These are phyloP conservation scores for Peniophora sp. DNA, from an alignment of 1,284 basidiomycete species.

Conservation along the genomic window DNA sequence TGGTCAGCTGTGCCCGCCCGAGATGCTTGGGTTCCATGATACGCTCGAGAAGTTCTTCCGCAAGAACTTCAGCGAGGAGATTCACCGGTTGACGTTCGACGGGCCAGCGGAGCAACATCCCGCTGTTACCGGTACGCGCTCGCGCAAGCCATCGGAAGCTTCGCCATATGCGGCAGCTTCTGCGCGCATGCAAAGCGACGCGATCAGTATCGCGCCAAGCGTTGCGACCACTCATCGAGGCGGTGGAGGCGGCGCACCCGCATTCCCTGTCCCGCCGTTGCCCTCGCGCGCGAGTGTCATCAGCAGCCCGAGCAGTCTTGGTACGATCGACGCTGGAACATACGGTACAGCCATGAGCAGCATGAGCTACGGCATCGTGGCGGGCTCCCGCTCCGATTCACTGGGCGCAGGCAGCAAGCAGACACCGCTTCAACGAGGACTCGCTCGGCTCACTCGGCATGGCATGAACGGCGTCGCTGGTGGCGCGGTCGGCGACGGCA, in stretches of 20 bases:
- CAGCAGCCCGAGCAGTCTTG: conserved; percentile 6
- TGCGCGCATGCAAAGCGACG: conserved; percentile 1
- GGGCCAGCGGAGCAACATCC: conserved; percentile 21
- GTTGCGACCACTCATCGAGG: conserved; percentile 27
- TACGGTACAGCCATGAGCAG: too few relatives aligned
- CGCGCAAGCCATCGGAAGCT: not conserved
- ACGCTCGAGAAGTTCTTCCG: conserved; percentile 85
- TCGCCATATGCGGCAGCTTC: conserved; percentile 8
- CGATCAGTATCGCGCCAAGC: conserved; percentile 10
- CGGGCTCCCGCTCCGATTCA: conserved; percentile 7
- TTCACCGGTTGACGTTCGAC: conserved; percentile 55
- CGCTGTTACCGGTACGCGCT: not conserved
- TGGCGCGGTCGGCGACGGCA: conserved; percentile 42
- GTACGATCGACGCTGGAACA: not conserved
- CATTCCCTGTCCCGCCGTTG: conserved; percentile 38
- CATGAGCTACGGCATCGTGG: too few relatives aligned
- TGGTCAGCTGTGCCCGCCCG: conserved; percentile 72
- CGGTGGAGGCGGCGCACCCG: conserved; percentile 9
- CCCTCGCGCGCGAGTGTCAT: conserved; percentile 28
- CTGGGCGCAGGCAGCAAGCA: conserved; percentile 31
- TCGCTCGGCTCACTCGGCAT: conserved; percentile 70
- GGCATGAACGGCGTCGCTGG: conserved; percentile 63
- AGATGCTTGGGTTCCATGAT: conserved; percentile 88
- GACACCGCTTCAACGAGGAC: conserved; percentile 68
- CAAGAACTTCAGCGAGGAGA: conserved; percentile 87